Evolutionary conservation across 1,139 yeast genomes (phyloP), one percentile per base, ranked within the genome.

Genomic region (Candida labiduridarum): DNA sequence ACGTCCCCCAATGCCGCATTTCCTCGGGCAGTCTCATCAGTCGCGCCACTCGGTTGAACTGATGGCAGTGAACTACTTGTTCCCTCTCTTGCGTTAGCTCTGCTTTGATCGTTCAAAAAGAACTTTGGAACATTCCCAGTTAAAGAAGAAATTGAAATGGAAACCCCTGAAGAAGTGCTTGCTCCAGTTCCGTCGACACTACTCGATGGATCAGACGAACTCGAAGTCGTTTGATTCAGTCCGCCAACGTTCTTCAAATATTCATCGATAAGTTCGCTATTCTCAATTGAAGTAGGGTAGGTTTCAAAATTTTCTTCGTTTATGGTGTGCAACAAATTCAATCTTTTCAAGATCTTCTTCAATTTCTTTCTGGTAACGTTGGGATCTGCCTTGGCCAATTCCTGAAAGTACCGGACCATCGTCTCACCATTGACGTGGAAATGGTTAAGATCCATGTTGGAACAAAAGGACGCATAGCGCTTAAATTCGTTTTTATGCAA

Each of bases 281-380:
- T 49, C 33, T 42, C 44, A 43, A 54, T 49, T 10, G 41, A 39
- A 15, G 42, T 29, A 9, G 49, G 43, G 34, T 46, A 46, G 31
- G 41, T 46, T 12, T 41, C 25, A 33, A 48, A 41, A 18, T 41
- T 44, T 29, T 54, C 57, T 19, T 45, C 46, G 49, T 54, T 56
- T 15, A 53, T 41, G 2, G 39, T 22, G 33, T 56, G 69, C 42
- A 73, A 61, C 52, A 72, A 75, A 53, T 70, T 75, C 43, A 73
- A 52, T 25, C 68, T 53, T 0, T 71, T 74, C 47, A 65, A 45
- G 31, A 72, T 57, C 55, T 74, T 72, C 22, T 64, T 47, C 22
- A 47, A 41, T 18, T 46, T 57, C 52, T 44, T 56, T 36, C 36
- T 35, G n/a, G 55, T 48, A 12, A 54, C 48, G 31, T 36, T 49